Percentiles rank a stretch among this genome's conserved stretches.
phyloP scores from a whole-genome alignment of 345 rosid genomes.

The Stellera chamaejasme region DNA sequence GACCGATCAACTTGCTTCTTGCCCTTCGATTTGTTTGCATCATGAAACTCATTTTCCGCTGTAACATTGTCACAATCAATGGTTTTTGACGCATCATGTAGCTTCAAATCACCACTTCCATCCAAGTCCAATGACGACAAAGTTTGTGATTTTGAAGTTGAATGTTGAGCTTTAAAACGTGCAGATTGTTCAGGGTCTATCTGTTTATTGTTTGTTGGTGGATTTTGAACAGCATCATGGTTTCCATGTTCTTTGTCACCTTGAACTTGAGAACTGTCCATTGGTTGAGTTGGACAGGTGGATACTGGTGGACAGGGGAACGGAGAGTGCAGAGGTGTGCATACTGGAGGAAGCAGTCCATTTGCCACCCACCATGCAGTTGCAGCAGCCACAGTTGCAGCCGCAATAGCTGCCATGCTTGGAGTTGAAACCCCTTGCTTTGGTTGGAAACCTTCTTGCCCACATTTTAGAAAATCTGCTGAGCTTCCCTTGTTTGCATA shows the following conservation, averaged over 20 bases:
- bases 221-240: constrained; percentile 21
- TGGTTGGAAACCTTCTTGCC: constrained; percentile 26
- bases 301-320: constrained; percentile 41
- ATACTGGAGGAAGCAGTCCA: constrained; percentile 39
- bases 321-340: constrained; percentile 47
- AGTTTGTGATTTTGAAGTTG: constrained; percentile 36
- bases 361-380: constrained; percentile 93
- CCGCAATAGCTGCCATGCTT: constrained; percentile 60
- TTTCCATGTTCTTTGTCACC: constrained; percentile 21
- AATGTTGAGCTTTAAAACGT: constrained; percentile 40
- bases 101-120: constrained; percentile 38
- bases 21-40: constrained; percentile 32
- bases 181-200: constrained; percentile 34
- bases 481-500: constrained; percentile 39
- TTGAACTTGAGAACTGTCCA: constrained; percentile 23
- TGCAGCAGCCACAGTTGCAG: constrained; percentile 87
- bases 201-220: constrained; percentile 24
- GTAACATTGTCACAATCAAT: constrained; percentile 28
- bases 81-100: constrained; percentile 21
- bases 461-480: constrained; percentile 32
- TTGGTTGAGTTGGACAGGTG: constrained; percentile 26
- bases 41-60: constrained; percentile 36
- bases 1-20: constrained; percentile 69
- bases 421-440: constrained; percentile 35
- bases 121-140: constrained; percentile 32